phyloP scores from a whole-genome alignment of 2,329 filamentous ascomycete species.

The Chrysoporthe austroafricana region DNA sequence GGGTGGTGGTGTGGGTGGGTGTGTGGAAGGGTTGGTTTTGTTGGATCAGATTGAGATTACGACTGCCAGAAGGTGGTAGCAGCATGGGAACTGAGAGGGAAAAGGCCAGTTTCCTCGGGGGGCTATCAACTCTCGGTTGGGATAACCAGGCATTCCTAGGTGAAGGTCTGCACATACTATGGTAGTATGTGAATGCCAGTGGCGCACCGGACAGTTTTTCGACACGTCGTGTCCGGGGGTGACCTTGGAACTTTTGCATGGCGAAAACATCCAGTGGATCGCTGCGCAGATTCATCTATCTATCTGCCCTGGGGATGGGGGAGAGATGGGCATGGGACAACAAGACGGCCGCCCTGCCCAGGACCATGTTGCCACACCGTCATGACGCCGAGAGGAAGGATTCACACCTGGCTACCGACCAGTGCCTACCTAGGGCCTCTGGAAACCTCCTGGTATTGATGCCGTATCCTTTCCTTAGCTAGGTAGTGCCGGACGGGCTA shows the following conservation, averaged over 20 bases:
- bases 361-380: neutral
- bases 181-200: slow-evolving; percentile 6
- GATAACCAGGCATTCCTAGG: neutral
- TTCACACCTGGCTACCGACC: neutral
- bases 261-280: neutral
- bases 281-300: neutral
- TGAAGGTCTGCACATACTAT: neutral
- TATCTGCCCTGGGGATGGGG: neutral
- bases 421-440: neutral
- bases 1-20: neutral
- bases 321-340: too few relatives aligned
- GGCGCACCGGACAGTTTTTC: neutral
- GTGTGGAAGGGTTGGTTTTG: neutral
- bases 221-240: neutral
- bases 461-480: neutral
- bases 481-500: neutral
- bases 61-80: neutral
- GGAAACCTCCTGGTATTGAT: neutral
- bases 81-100: neutral
- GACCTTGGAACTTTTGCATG: neutral
- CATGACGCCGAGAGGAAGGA: neutral
- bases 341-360: neutral
- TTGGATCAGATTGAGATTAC: neutral
- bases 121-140: neutral
- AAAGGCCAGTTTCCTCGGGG: neutral